Base-by-base conservation (phyloP, 495 filamentous ascomycete species). In the Podospora pseudopauciseta region DNA sequence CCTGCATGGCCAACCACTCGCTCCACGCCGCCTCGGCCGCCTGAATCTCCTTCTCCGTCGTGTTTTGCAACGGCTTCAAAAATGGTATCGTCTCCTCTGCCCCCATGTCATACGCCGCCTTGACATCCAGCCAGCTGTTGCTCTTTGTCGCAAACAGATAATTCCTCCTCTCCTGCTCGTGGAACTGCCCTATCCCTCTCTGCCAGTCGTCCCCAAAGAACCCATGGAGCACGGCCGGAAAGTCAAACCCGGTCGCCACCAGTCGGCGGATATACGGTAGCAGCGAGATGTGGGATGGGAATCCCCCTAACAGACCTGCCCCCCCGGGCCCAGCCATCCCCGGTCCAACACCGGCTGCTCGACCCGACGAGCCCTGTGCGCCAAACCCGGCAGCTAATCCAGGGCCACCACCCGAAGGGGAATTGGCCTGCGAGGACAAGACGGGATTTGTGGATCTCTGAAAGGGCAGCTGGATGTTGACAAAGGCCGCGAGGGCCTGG, bases 201-300 rank as follows among this genome's bases (percentile, higher is more conserved):
- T 81, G 76, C 92, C 93, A 99, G 72, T 96, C 91, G 69, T 97
- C 92, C 6, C 95, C 95, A 74, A 99, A 99, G 81, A 96, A 97
- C 39, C 93, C 92, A 73, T 96, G 92, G 67, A 99, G 80, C 4
- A 98, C 87, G 1, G 88, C 89, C 0, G 91, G 91, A 59, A 87
- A 86, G 76, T 97, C 95, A 80, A 94, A 93, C 9, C 93, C 95
- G 1, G 94, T 97, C 5, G 92, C 92, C 49, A 98, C 89, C 1
- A 98, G 83, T 18, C 95, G 91, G 54, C 94, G 90, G 64, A 98
- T 86, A 80, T 96, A 99, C 0, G 95, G 93, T 16, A 94, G 85
- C 54, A 98, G 82, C 1, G 92, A 93, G 63, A 94, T 82, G 64
- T 85, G 86, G n/a, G 77, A 63, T 2, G 61, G 20, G 16, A 32